Conservation (phyloP, 2,329 filamentous ascomycete species). For the Aspergillus alliaceus region DNA sequence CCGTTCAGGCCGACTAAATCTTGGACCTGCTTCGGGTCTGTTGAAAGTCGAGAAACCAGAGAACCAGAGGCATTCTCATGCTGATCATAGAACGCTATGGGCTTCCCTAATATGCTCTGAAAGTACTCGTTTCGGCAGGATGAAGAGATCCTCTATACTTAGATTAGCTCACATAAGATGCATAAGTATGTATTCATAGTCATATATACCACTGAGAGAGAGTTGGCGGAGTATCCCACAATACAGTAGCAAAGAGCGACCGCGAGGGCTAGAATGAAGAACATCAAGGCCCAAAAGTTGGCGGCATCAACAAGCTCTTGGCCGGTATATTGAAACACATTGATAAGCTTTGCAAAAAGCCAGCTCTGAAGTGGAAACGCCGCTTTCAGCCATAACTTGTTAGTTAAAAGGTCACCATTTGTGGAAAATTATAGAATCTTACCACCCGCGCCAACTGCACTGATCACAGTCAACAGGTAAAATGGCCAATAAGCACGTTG, state of each 20-base stretch:
- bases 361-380: conserved; percentile 38
- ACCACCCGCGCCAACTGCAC: conserved; percentile 32
- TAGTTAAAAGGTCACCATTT: not conserved
- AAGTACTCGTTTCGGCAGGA: conserved; percentile 13
- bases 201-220: conserved; percentile 48
- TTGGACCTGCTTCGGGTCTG: conserved; percentile 52
- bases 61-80: conserved; percentile 13
- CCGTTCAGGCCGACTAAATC: conserved; percentile 52
- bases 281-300: conserved; percentile 57
- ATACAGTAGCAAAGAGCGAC: conserved; percentile 46
- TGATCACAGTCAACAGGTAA: conserved; percentile 25
- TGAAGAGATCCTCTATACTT: conserved; percentile 1
- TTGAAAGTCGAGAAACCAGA: conserved; percentile 19
- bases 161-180: conserved; percentile 22
- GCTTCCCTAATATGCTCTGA: conserved; percentile 7
- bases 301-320: conserved; percentile 40
- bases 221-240: conserved; percentile 49
- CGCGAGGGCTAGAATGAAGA: conserved; percentile 54
- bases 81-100: conserved; percentile 11
- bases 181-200: conserved; percentile 29
- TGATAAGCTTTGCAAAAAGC: conserved; percentile 51
- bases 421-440: conserved; percentile 10
- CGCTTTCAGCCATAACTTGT: conserved; percentile 10
- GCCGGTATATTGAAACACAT: conserved; percentile 48
- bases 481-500: conserved; percentile 30